Evolutionary conservation across 805 yeast species (phyloP).

Genomic region (Kazachstania psychrophila): DNA sequence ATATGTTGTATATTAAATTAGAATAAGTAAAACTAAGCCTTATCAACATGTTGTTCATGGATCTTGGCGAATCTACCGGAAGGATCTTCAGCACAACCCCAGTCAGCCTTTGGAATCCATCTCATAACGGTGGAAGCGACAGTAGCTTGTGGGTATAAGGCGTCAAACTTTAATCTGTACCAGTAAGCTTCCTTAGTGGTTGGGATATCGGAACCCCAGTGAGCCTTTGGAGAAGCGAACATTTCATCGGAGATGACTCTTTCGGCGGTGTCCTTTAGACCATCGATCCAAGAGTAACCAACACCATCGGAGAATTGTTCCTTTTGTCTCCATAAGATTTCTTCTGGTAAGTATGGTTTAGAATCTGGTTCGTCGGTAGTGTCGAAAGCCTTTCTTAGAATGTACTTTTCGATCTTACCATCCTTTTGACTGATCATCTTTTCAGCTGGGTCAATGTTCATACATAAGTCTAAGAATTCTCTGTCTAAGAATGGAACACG

Average conservation of each 20-base stretch:
- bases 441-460: constrained; percentile 92
- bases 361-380: constrained; percentile 70
- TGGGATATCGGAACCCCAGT: constrained; percentile 94
- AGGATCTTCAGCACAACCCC: constrained; percentile 99
- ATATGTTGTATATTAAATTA: too few species aligned
- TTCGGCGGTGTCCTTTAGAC: constrained; percentile 92
- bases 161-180: constrained; percentile 96
- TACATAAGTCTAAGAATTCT: constrained; percentile 79
- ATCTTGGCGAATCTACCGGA: constrained; percentile 93
- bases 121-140: constrained; percentile 97
- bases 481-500: constrained; percentile 98
- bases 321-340: constrained; percentile 98
- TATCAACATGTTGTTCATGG: constrained; percentile 66
- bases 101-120: constrained; percentile 99
- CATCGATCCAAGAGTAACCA: constrained; percentile 99
- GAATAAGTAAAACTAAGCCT: too few species aligned
- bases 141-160: constrained; percentile 79
- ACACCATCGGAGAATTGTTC: constrained; percentile 99
- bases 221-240: constrained; percentile 81
- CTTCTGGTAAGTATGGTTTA: constrained; percentile 88
- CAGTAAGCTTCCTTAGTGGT: constrained; percentile 98
- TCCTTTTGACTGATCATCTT: constrained; percentile 67
- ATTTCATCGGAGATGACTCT: constrained; percentile 79
- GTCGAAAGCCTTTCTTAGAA: constrained; percentile 95
- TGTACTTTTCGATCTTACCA: constrained; percentile 88